Conservation (phyloP, 2,329 filamentous ascomycete genomes). For the Nectriaceae sp. region DNA sequence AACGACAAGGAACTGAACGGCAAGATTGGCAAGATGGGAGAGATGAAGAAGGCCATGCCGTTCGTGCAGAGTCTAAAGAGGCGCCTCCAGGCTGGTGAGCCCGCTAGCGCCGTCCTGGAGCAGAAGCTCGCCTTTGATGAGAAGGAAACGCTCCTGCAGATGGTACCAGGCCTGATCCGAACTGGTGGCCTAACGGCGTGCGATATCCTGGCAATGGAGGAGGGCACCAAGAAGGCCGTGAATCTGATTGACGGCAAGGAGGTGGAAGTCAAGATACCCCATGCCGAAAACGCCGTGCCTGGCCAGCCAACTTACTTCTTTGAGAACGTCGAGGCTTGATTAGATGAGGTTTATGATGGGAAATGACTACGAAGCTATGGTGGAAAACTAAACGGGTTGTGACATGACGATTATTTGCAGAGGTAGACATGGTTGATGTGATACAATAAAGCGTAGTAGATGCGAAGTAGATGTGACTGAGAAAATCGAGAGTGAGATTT, state of each 20-base stretch:
- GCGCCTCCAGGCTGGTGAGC: conserved; percentile 72
- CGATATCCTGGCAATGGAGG: conserved; percentile 71
- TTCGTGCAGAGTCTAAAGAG: conserved; percentile 89
- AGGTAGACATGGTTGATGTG: not conserved
- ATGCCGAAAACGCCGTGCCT: conserved; percentile 76
- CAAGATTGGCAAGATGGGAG: conserved; percentile 77
- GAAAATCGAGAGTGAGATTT: too few species aligned
- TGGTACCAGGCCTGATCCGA: conserved; percentile 78
- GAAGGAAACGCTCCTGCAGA: conserved; percentile 70
- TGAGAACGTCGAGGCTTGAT: conserved; percentile 67
- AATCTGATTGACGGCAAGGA: conserved; percentile 55
- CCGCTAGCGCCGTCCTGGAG: conserved; percentile 70
- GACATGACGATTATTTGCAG: not conserved
- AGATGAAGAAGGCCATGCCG: conserved; percentile 98
- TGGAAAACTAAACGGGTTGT: not conserved
- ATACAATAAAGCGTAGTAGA: not conserved
- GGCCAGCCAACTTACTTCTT: conserved; percentile 82
- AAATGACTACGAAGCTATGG: not conserved
- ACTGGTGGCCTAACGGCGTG: conserved; percentile 69
- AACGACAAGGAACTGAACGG: conserved; percentile 82
- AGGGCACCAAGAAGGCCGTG: conserved; percentile 66
- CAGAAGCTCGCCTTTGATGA: conserved; percentile 89
- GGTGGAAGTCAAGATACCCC: conserved; percentile 56
- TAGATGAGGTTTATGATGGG: not conserved
- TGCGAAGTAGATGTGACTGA: not conserved